Evolutionary conservation across 805 yeast species (phyloP).

Genomic region (Sugiyamaella qingdaonensis): DNA sequence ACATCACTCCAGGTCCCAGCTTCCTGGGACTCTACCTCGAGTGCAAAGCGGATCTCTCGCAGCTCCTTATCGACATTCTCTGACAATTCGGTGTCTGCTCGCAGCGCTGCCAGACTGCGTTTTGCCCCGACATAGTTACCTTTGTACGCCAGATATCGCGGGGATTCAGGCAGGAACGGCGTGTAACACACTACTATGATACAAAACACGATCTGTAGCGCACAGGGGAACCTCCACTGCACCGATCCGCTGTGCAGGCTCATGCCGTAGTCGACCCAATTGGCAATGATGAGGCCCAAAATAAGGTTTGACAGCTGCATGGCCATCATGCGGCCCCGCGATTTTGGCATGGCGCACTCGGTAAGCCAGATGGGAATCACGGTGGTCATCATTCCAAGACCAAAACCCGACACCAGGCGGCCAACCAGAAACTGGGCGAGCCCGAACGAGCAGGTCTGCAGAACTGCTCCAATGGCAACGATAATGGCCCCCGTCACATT

Average conservation of each 20-base stretch:
- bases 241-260: constrained; percentile 4
- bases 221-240: constrained; percentile 20
- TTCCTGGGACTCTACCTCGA: constrained; percentile 51
- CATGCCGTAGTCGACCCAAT: constrained; percentile 15
- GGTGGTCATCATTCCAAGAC: constrained; percentile 24
- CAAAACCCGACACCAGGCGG: constrained; percentile 43
- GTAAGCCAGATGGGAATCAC: constrained; percentile 1
- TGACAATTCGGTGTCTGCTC: neutral
- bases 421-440: constrained; percentile 68
- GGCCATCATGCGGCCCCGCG: constrained; percentile 48
- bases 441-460: constrained; percentile 29
- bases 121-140: constrained; percentile 74
- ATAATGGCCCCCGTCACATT: constrained; percentile 54
- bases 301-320: constrained; percentile 9
- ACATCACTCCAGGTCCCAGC: constrained; percentile 1
- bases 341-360: constrained; percentile 61
- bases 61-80: neutral
- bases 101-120: constrained; percentile 50
- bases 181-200: constrained; percentile 39
- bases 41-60: constrained; percentile 86
- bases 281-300: constrained; percentile 30
- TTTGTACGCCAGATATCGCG: constrained; percentile 78
- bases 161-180: constrained; percentile 71
- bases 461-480: constrained; percentile 35
- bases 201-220: constrained; percentile 18